Evolutionary conservation across 768 basidiomycete genomes (phyloP), one percentile per base, ranked within the genome.

Genomic region (Leccinum subgranulosum): DNA sequence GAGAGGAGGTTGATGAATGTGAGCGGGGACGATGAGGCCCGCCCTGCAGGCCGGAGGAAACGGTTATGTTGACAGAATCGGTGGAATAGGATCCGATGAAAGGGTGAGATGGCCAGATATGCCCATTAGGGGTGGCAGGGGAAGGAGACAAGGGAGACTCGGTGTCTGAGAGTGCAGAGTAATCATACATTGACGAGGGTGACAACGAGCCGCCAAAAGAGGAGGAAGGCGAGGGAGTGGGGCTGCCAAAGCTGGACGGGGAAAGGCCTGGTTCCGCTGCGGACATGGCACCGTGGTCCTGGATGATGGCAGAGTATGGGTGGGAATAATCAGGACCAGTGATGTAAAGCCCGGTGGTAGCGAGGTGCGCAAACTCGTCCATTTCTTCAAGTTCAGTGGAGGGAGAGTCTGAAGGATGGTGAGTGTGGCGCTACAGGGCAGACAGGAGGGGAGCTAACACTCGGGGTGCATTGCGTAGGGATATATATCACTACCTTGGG

Each of bases 201-300:
- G 70, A 73, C 8, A 66, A 21, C 3, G 70, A 70, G 14, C 57
- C 56, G 4, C 36, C 41, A n/a, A 58, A 63, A 21, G 70, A 72
- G 3, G 70, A 52, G 0, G 72, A n/a, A 4, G 71, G 72, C 0
- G 70, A 73, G 4, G 65, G 67, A 4, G 34, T 25, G 29, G 68
- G 50, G 23, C 60, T 65, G 21, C 58, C 57, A 12, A 63, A 41
- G 45, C 45, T 55, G 12, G 60, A 55, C 0, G 64, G 60, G 1
- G 62, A 58, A 17, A 62, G 68, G 2, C 58, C 31, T 0, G 43
- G 43, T 12, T 61, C 61, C 1, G 19, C 2, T 14, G 49, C 17
- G 10, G n/a, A 1, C 17, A 51, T 17, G 4, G 41, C 3, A 9
- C 19, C 15, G n/a, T 47, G 54, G 23, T 69, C 66, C 31, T 47